A percentile compares a stretch with the other conserved stretches of the same genome.
Conservation (phyloP, 257 asterid genomes). For the Solanum peruvianum region DNA sequence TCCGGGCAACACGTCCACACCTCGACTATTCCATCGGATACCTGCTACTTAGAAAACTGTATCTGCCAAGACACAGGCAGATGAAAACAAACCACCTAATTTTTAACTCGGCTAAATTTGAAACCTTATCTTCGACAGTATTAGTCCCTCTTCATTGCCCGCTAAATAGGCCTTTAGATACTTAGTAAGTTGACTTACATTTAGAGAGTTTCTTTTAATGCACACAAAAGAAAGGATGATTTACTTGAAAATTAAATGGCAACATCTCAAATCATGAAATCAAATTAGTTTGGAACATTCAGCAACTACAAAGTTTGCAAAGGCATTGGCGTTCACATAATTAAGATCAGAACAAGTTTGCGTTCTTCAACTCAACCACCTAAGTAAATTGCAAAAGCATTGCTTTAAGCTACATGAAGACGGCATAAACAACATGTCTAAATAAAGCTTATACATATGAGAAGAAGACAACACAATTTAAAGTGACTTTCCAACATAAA, state of each 20-base stretch:
- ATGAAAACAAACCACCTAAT: not conserved
- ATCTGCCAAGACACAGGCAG: not conserved
- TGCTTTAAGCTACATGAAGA: not conserved
- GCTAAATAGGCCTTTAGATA: not conserved
- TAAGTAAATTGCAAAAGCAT: not conserved
- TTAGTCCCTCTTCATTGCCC: not conserved
- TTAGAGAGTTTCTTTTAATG: not conserved
- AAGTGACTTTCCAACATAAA: not conserved
- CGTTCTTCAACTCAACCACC: not conserved
- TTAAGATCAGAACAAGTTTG: not conserved
- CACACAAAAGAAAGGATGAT: not conserved
- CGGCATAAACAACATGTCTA: not conserved
- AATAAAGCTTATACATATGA: not conserved
- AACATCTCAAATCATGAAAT: not conserved
- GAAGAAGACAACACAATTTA: not conserved
- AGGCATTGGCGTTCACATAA: not conserved
- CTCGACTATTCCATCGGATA: not conserved
- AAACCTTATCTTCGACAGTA: not conserved
- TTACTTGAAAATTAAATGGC: not conserved
- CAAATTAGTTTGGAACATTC: not conserved
- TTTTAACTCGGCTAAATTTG: not conserved
- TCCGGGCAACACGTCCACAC: not conserved
- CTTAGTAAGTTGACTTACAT: not conserved
- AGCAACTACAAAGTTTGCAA: not conserved
- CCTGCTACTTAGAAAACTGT: no score